phyloP scores from a whole-genome alignment of 2,329 filamentous ascomycete species.

The Scedosporium aurantiacum region DNA sequence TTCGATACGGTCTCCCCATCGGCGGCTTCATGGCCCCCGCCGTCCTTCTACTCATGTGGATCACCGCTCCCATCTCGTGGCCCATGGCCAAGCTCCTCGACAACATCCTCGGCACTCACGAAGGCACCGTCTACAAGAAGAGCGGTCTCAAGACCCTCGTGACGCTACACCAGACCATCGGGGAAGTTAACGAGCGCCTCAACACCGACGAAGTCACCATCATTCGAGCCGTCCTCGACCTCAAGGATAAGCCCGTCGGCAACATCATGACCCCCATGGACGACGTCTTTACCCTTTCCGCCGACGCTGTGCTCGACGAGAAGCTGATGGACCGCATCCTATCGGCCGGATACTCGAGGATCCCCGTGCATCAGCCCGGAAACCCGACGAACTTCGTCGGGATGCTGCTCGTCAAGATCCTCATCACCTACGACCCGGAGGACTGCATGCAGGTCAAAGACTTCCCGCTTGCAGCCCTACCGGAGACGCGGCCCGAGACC shows the following conservation, averaged over 20 bases:
- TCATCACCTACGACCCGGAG: slow-evolving; percentile 97
- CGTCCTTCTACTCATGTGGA: slow-evolving; percentile 81
- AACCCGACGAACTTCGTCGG: slow-evolving; percentile 84
- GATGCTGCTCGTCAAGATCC: slow-evolving; percentile 96
- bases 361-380: slow-evolving; percentile 82
- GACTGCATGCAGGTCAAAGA: slow-evolving; percentile 79
- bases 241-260: slow-evolving; percentile 92
- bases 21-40: slow-evolving; percentile 87
- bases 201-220: slow-evolving; percentile 98
- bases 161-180: slow-evolving; percentile 84
- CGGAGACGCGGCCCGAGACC: slow-evolving; percentile 88
- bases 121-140: slow-evolving; percentile 97
- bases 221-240: slow-evolving; percentile 88
- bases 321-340: slow-evolving; percentile 89
- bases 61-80: slow-evolving; percentile 83
- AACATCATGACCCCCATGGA: slow-evolving; percentile 98
- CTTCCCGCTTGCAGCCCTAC: slow-evolving; percentile 84
- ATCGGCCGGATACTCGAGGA: slow-evolving; percentile 87
- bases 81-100: slow-evolving; percentile 94
- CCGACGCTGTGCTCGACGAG: slow-evolving; percentile 86
- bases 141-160: slow-evolving; percentile 93
- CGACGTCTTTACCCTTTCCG: slow-evolving; percentile 94
- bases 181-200: slow-evolving; percentile 74
- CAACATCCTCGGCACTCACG: slow-evolving; percentile 83
- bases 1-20: slow-evolving; percentile 89